These are phyloP conservation scores for Sideroxylon spinosum DNA, from an alignment of 179 eudicot species.

Conservation along the genomic window DNA sequence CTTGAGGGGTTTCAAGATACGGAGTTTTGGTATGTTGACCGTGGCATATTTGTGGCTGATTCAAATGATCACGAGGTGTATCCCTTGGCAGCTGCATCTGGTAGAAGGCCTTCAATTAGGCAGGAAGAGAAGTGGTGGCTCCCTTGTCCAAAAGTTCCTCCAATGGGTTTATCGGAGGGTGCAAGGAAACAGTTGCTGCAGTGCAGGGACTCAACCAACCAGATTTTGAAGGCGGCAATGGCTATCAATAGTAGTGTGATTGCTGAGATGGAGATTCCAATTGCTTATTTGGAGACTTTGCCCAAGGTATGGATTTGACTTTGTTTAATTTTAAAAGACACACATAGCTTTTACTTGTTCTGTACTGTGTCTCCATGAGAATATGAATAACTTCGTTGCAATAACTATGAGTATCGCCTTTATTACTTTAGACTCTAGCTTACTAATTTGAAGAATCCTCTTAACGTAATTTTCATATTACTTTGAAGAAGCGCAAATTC, in stretches of 20 bases:
- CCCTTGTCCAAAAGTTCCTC: slow-evolving; percentile 79
- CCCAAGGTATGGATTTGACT: slow-evolving; percentile 59
- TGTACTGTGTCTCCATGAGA: too few relatives aligned
- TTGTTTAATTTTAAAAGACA: background rate
- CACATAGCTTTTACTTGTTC: too few relatives aligned
- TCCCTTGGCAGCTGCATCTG: slow-evolving; percentile 22
- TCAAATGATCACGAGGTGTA: slow-evolving; percentile 34
- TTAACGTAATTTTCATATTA: background rate
- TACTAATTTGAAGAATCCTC: background rate
- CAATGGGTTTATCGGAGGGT: slow-evolving; percentile 69
- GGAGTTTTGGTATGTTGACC: slow-evolving; percentile 77
- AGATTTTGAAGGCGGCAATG: slow-evolving; percentile 92
- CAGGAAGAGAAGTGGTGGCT: slow-evolving; percentile 99
- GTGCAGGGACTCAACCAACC: slow-evolving; percentile 81
- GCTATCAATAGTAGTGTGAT: slow-evolving; percentile 85
- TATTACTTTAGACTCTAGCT: background rate
- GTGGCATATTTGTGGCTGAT: slow-evolving; percentile 44
- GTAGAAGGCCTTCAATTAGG: slow-evolving; percentile 72
- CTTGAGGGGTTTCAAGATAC: slow-evolving; percentile 85
- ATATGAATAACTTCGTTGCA: too few relatives aligned
- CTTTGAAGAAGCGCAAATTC: too few relatives aligned
- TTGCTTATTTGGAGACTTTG: slow-evolving; percentile 69
- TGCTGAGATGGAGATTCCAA: slow-evolving; percentile 91
- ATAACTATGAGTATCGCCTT: background rate
- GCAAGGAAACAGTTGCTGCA: slow-evolving; percentile 81